Evolutionary conservation across 1,284 basidiomycete genomes (phyloP), one percentile per base, ranked within the genome.

Genomic region (Leccinum subrobustum): DNA sequence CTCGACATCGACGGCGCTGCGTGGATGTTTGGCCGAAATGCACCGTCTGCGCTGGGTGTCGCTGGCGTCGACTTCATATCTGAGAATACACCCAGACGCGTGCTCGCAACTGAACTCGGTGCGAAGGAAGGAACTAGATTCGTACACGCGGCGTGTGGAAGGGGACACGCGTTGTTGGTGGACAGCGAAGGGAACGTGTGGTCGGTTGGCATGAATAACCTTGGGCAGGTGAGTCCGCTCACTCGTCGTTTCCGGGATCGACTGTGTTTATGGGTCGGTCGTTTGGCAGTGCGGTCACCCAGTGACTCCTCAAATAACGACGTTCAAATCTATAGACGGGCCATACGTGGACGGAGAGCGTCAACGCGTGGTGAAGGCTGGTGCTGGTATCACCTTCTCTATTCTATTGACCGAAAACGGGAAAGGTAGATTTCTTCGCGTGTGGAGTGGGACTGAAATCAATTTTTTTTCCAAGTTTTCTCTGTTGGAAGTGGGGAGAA

Each of bases 401-500:
- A 75, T 95, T 16, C 84, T 96, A 58, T 81, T 96, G 59, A 91
- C 93, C 3, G 84, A 86, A 59, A 81, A 81, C 25, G 96, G 95
- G 20, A 89, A 88, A 81, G 84, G 90, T 88, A 66, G 48, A 74
- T 7, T 25, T 56, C 61, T 54, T 27, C 56, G 20, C 16, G 52
- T 51, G 39, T 50, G 39, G 42, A 6, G 57, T 61, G 11, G 25
- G 29, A 37, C 48, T 67, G 27, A 60, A 54, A 60, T 56, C 44
- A 57, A 60, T 25, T 16, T 35, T 18, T 18, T 18, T 18, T n/a
- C 12, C 50, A 64, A 88, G 92, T 97, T 2, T 98, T 91, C 70
- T 84, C 93, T 0, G 88, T 93, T 65, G 96, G 96, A 37, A 95
- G 91, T 58, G 91, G 88, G n/a, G 94, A 97, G 75, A 88, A 93